These are phyloP conservation scores for Penicillium verhagenii DNA, from an alignment of 495 filamentous ascomycete genomes.

Conservation along the genomic window DNA sequence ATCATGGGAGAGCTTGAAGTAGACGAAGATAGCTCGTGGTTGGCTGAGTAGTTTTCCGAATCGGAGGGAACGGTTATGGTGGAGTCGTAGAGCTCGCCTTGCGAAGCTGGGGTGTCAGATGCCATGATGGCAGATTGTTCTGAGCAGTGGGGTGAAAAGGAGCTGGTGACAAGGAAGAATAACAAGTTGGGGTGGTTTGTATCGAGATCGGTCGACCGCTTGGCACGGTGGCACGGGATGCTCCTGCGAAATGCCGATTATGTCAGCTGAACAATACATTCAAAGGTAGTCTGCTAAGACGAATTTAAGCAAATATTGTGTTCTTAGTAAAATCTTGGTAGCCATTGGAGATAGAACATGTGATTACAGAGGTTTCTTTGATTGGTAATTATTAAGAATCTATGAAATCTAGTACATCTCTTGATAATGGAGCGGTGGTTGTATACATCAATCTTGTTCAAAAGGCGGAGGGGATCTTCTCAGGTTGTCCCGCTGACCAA, in stretches of 20 bases:
- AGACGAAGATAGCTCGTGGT: slow-evolving; percentile 61
- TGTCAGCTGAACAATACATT: slow-evolving; percentile 1
- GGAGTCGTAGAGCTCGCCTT: slow-evolving; percentile 69
- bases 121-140: slow-evolving; percentile 33
- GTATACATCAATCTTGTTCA: slow-evolving; percentile 5
- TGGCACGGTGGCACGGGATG: slow-evolving; percentile 9
- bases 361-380: too few relatives aligned
- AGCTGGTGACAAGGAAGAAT: background rate
- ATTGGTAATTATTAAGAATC: too few relatives aligned
- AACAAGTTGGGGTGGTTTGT: background rate
- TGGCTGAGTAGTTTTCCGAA: slow-evolving; percentile 83
- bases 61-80: slow-evolving; percentile 84
- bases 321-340: background rate
- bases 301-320: background rate
- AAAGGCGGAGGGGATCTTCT: slow-evolving; percentile 33
- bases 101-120: slow-evolving; percentile 44
- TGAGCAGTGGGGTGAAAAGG: background rate
- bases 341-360: too few relatives aligned
- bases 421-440: too few relatives aligned
- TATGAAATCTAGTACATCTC: too few relatives aligned
- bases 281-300: background rate
- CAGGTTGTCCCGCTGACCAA: slow-evolving; percentile 48
- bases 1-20: slow-evolving; percentile 75
- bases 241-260: slow-evolving; percentile 7
- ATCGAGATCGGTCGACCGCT: background rate